Base-by-base conservation (phyloP, 2,329 filamentous ascomycete species). In the Botrytis byssoidea region DNA sequence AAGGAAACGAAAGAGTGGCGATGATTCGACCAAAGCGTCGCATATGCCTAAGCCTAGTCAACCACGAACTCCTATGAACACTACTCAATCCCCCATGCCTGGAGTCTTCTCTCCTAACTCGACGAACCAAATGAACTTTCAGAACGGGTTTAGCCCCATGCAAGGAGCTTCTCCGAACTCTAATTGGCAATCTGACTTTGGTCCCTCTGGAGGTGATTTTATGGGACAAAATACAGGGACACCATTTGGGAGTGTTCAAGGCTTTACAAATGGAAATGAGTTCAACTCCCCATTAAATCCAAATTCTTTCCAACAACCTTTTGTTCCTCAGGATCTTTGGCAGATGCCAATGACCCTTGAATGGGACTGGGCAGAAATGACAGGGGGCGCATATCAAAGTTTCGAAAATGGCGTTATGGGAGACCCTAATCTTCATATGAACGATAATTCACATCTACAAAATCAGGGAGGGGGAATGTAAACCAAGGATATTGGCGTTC, bases 281-380 rank as follows among this genome's bases (percentile, higher is more conserved):
- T 74, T 77, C 37, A 77, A 77, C 79, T 77, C 78, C 2, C 76
- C 79, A 18, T 70, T 79, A 16, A 79, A 77, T 72, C 80, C 84
- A 51, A 82, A 83, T 20, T 80, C 85, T 29, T 94, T 95, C 80
- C 92, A 95, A 79, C 93, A 97, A 77, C 95, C 95, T 0, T 92
- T 97, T 79, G 89, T 98, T 35, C 95, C 96, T 7, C 94, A 95
- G 79, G 96, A 98, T 83, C 83, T 98, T 40, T 99, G 96, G 90
- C 92, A 95, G 82, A 91, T 98, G 89, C 95, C 95, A 1, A 97
- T 97, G 91, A 97, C 93, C 4, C 87, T 98, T 35, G 95, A 98
- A 81, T 93, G 90, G 91, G 80, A 88, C 79, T 91, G 89, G 88
- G 88, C 89, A 1, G 89, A 91, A 81, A 90, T 91, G 85, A 90